These are phyloP conservation scores for Buddleja alternifolia DNA, from an alignment of 257 asterid genomes.

Conservation along the genomic window DNA sequence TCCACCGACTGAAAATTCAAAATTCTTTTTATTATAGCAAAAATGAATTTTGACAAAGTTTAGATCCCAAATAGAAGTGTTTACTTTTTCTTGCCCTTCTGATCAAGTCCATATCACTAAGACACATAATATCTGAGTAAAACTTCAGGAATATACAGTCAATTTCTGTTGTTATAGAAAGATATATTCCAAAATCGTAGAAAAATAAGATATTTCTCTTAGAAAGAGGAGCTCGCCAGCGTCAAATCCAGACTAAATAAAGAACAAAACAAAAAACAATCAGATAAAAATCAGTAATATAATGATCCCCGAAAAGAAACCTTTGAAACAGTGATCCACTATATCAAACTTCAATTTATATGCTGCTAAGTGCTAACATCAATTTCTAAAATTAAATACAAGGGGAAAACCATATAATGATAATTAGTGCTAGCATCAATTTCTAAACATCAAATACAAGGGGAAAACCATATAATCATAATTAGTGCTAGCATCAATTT, in stretches of 20 bases:
- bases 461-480: constrained; percentile 4
- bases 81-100: background rate
- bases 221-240: background rate
- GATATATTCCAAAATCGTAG: background rate
- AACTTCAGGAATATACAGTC: constrained; percentile 9
- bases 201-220: background rate
- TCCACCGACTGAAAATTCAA: constrained; percentile 19
- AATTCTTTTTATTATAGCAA: background rate
- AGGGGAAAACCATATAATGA: no score
- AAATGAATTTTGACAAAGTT: background rate
- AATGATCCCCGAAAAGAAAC: no score
- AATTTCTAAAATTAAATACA: no score
- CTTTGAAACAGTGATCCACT: no score
- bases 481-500: constrained; percentile 10
- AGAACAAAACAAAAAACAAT: no score
- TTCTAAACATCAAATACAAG: constrained; percentile 18
- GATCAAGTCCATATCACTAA: background rate
- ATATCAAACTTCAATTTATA: no score
- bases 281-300: no score
- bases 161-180: background rate
- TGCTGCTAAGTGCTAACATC: no score
- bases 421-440: background rate
- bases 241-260: no score
- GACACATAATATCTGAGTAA: background rate
- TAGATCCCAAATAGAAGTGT: background rate